These are phyloP conservation scores for Oryza glumipatula DNA, from an alignment of 176 grass and related monocot genomes.

Conservation along the genomic window DNA sequence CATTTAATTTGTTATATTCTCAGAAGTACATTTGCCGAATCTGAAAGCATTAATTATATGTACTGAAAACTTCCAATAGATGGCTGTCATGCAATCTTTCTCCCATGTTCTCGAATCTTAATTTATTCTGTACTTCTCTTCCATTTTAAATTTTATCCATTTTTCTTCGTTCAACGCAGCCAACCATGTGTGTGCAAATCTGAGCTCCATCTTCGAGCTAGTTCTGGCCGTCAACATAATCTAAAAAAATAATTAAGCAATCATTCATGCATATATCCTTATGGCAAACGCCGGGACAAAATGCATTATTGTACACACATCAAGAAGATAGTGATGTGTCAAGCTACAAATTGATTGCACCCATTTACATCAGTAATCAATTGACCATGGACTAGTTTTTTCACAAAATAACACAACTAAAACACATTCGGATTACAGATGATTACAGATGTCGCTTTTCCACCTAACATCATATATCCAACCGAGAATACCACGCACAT, in stretches of 20 bases:
- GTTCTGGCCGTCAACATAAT: background rate
- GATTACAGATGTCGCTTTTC: background rate
- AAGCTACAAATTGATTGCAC: background rate
- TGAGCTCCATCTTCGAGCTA: conserved; percentile 21
- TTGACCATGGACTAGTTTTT: background rate
- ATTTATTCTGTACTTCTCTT: background rate
- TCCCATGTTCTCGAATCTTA: background rate
- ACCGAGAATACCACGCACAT: background rate
- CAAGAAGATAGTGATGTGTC: background rate
- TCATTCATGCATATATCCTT: background rate
- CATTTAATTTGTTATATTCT: background rate
- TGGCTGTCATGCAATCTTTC: background rate
- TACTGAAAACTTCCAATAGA: background rate
- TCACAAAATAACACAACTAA: background rate
- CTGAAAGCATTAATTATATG: background rate
- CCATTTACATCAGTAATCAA: background rate
- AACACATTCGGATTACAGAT: background rate
- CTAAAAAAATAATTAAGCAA: conserved; percentile 5
- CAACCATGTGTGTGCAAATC: background rate
- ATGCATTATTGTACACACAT: background rate
- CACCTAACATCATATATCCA: background rate
- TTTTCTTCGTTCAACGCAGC: background rate
- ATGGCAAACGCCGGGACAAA: background rate
- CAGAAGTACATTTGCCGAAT: background rate
- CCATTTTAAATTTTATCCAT: background rate